Evolutionary conservation across 148 eudicot genomes (phyloP), one percentile per base, ranked within the genome.

Genomic region (Dysphania ambrosioides): DNA sequence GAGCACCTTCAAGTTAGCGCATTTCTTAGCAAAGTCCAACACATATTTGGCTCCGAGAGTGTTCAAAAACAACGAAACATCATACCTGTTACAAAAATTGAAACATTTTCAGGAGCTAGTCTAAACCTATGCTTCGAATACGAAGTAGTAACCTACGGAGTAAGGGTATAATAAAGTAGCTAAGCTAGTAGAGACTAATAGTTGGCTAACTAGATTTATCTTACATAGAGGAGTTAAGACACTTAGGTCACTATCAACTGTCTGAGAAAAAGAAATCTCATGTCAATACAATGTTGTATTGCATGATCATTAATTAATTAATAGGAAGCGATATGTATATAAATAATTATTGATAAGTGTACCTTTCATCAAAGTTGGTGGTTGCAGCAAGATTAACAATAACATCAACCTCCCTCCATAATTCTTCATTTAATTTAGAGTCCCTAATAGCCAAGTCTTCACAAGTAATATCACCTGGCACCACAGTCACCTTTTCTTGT

Each of bases 351-450:
- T 66, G 23, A 12, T 16, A 16, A 19, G 63, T 13, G 41, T 78
- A 88, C 94, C 94, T 84, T 57, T 88, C 94, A 69, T 86, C 89
- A 68, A 89, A 91, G 47, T 88, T 89, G 75, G 90, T 88, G 9
- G 84, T 86, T 47, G 97, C 97, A 64, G 97, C 92, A 53, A 86
- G 57, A 68, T 87, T 85, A 69, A 92, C 80, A 35, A 92, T 85
- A 23, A 90, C 78, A 75, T 92, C 85, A n/a, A 92, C 66, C 3
- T 84, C 78, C 29, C 26, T 79, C 66, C 51, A 76, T 76, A 92
- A 42, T 35, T 83, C 84, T 23, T 86, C 73, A 73, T 73, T 79
- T 36, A 87, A 66, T 13, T 80, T 34, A n/a, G 62, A 9, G 13
- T 90, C 81, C 61, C 81, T 75, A 61, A 93, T 90, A 15, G 85